A percentile compares a stretch with the other conserved stretches of the same genome.
These are phyloP conservation scores for Naganishia cerealis DNA, from an alignment of 1,284 basidiomycete genomes.

Conservation along the genomic window DNA sequence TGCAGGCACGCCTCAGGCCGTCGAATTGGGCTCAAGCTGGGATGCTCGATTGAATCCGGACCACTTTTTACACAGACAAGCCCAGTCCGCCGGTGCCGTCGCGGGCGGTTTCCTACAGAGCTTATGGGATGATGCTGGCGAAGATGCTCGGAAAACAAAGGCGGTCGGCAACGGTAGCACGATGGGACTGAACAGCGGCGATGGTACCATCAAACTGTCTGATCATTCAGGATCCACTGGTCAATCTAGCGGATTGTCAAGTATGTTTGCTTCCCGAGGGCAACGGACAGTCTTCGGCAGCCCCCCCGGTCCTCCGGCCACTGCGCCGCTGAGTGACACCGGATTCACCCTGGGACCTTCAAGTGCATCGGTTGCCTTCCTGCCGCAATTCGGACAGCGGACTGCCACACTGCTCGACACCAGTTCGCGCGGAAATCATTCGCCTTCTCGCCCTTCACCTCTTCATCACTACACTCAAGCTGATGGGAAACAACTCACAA, in stretches of 20 bases:
- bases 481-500: slow-evolving; percentile 30
- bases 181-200: slow-evolving; percentile 12
- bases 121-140: slow-evolving; percentile 50
- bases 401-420: slow-evolving; percentile 26
- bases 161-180: neutral
- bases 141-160: slow-evolving; percentile 43
- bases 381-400: slow-evolving; percentile 30
- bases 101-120: slow-evolving; percentile 50
- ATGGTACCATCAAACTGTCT: neutral
- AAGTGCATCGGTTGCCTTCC: slow-evolving; percentile 41
- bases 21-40: slow-evolving; percentile 28
- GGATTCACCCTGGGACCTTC: slow-evolving; percentile 31
- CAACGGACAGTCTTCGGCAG: slow-evolving; percentile 10
- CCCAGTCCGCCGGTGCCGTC: slow-evolving; percentile 51
- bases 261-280: slow-evolving; percentile 33
- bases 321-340: slow-evolving; percentile 27
- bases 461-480: slow-evolving; percentile 25
- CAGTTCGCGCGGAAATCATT: slow-evolving; percentile 34
- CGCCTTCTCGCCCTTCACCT: slow-evolving; percentile 32
- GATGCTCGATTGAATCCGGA: slow-evolving; percentile 34
- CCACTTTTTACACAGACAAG: slow-evolving; percentile 36
- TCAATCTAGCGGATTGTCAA: slow-evolving; percentile 27
- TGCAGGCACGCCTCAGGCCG: slow-evolving; percentile 18
- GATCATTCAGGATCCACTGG: slow-evolving; percentile 1
- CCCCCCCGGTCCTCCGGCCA: slow-evolving; percentile 6